Evolutionary conservation across 2,329 filamentous ascomycete genomes (phyloP).

Genomic region (Coniella lustricola): DNA sequence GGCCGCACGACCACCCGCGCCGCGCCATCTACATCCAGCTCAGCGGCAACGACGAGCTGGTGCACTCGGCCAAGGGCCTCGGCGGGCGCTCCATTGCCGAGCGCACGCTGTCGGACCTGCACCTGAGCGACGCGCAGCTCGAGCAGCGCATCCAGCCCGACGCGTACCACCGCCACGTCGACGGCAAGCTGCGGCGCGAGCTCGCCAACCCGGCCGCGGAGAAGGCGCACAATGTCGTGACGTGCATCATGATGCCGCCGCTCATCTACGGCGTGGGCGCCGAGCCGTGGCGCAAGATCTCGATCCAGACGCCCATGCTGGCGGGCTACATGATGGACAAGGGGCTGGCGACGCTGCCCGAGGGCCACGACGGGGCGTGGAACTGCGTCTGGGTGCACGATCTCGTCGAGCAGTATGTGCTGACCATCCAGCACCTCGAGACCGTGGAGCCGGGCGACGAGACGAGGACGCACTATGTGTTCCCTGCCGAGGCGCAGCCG

Average conservation of each 20-base stretch:
- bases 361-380: conserved; percentile 7
- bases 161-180: conserved; percentile 14
- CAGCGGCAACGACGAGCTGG: conserved; percentile 17
- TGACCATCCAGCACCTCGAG: conserved; percentile 11
- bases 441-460: conserved; percentile 13
- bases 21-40: conserved; percentile 16
- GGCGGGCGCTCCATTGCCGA: conserved; percentile 1
- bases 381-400: conserved; percentile 16
- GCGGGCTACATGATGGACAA: conserved; percentile 14
- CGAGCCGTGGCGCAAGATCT: conserved; percentile 10
- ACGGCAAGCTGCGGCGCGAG: conserved; percentile 8
- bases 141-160: conserved; percentile 10
- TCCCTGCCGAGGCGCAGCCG: conserved; percentile 11
- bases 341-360: conserved; percentile 8
- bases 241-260: conserved; percentile 15
- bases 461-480: conserved; percentile 13
- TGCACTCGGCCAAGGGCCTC: conserved; percentile 5
- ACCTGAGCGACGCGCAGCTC: conserved; percentile 11
- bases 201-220: conserved; percentile 10
- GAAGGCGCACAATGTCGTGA: conserved; percentile 13
- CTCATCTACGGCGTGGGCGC: conserved; percentile 14
- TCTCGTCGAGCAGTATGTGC: conserved; percentile 12
- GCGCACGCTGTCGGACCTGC: conserved; percentile 13
- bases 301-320: conserved; percentile 16
- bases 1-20: conserved; percentile 3